phyloP scores from a whole-genome alignment of 164 flowering plant species.

The Stephania cephalantha region DNA sequence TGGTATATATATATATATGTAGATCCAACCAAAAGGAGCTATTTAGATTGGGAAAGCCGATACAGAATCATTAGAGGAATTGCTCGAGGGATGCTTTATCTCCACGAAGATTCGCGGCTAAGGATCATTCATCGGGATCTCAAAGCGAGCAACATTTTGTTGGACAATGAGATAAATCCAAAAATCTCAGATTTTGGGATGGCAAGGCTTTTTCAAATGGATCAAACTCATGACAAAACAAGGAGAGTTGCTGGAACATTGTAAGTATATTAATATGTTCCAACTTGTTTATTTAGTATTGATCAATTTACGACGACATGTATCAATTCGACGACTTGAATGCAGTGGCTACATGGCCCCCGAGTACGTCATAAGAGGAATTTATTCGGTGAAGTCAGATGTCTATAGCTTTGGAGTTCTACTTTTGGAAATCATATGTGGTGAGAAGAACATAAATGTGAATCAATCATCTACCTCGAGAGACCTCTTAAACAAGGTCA shows the following conservation, averaged over 20 bases:
- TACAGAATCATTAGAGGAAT: slow-evolving; percentile 15
- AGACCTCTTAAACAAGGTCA: slow-evolving; percentile 11
- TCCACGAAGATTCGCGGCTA: slow-evolving; percentile 34
- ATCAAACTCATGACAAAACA: slow-evolving; percentile 22
- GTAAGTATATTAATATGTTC: too few relatives aligned
- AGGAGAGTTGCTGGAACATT: slow-evolving; percentile 20
- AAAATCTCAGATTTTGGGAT: slow-evolving; percentile 45
- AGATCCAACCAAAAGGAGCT: slow-evolving; percentile 5
- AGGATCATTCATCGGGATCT: slow-evolving; percentile 37
- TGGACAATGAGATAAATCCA: slow-evolving; percentile 31
- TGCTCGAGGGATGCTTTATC: slow-evolving; percentile 33
- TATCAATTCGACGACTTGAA: neutral
- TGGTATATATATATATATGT: neutral
- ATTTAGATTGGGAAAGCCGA: slow-evolving; percentile 11
- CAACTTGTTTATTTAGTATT: neutral
- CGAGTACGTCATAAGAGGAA: slow-evolving; percentile 23
- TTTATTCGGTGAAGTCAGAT: slow-evolving; percentile 23
- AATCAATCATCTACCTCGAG: neutral
- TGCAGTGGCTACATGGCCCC: slow-evolving; percentile 30
- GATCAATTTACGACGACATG: too few relatives aligned
- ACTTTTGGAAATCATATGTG: slow-evolving; percentile 21
- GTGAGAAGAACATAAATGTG: slow-evolving; percentile 18
- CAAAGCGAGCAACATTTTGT: slow-evolving; percentile 31
- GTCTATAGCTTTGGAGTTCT: slow-evolving; percentile 31
- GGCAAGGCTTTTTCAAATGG: slow-evolving; percentile 26